A percentile compares a stretch with the other conserved stretches of the same genome.
These are phyloP conservation scores for Apiospora saccharicola DNA, from an alignment of 2,329 filamentous ascomycete species.

Conservation along the genomic window DNA sequence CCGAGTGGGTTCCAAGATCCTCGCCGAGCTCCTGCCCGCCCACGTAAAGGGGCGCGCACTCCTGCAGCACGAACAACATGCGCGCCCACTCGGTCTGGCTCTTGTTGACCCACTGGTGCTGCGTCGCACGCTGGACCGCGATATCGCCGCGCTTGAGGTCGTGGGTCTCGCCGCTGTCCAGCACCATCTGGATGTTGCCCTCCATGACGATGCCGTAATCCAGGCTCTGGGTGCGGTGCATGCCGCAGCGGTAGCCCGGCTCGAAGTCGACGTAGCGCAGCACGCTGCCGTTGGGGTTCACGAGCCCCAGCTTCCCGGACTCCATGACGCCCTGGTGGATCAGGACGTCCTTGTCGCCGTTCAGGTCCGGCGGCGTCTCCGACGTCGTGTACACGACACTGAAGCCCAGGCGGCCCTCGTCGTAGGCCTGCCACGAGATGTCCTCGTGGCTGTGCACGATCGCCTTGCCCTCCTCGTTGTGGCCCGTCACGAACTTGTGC, in stretches of 20 bases:
- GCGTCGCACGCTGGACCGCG: slow-evolving; percentile 62
- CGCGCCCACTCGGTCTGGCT: slow-evolving; percentile 56
- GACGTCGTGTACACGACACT: slow-evolving; percentile 52
- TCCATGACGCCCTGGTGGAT: slow-evolving; percentile 44
- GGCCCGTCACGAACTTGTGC: slow-evolving; percentile 40
- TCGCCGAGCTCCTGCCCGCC: slow-evolving; percentile 39
- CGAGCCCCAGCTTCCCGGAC: slow-evolving; percentile 49
- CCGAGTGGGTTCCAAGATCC: slow-evolving; percentile 37
- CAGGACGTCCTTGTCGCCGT: slow-evolving; percentile 48
- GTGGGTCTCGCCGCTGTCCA: slow-evolving; percentile 59
- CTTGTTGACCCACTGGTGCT: slow-evolving; percentile 61
- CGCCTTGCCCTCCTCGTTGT: slow-evolving; percentile 42
- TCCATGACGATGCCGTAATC: slow-evolving; percentile 64
- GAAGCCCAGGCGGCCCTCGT: slow-evolving; percentile 46
- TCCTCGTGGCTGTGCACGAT: slow-evolving; percentile 42
- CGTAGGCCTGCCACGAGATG: slow-evolving; percentile 42
- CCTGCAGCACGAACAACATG: slow-evolving; percentile 53
- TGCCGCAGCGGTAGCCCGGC: slow-evolving; percentile 50
- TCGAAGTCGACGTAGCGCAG: slow-evolving; percentile 57
- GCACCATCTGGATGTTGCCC: slow-evolving; percentile 57
- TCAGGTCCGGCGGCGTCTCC: slow-evolving; percentile 48
- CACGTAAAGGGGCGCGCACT: slow-evolving; percentile 39
- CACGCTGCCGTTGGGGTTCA: slow-evolving; percentile 43
- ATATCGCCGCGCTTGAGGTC: slow-evolving; percentile 59
- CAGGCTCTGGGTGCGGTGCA: slow-evolving; percentile 62